Evolutionary conservation across 2,329 filamentous ascomycete species (phyloP), one percentile per base, ranked within the genome.

Genomic region (Xylariaceae sp.): DNA sequence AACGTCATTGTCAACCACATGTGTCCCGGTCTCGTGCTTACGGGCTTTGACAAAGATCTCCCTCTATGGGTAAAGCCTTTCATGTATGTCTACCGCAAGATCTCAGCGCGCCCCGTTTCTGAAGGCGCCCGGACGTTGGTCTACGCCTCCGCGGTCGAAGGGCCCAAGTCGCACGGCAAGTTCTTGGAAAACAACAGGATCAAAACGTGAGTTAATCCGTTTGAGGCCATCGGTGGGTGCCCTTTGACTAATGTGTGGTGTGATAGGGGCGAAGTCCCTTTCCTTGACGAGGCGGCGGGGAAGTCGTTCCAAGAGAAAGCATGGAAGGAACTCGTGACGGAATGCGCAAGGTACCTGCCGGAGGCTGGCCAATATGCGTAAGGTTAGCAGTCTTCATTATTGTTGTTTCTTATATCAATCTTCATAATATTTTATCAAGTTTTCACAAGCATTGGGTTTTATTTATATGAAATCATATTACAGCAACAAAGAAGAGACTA

Each of bases 1-100:
- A 45, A 50, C 34, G 49, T 51, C 43, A 47, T 51, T 22, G 42
- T 51, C 14, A 51, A 51, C 49, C 33, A 47, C 34, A 34, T 51
- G 34, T 51, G 49, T 38, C 49, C 49, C 34, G 49, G 49, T 28
- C 43, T 51, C 31, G 49, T 51, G 22, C 13, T 7, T 5, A 51
- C 49, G 14, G 38, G 43, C 10, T 42, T 51, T 14, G 49, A 51
- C 42, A 47, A 38, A 38, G 43, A 47, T 13, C 49, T 51, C 6
- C 49, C 49, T 28, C 2, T 31, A 6, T 47, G 34, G 33, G 18
- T 46, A 19, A 40, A 31, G 16, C 42, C 43, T 14, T 22, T 51
- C 44, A 51, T 51, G 49, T 31, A 5, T 19, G 12, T 47, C 6
- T 40, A 40, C 38, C 49, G 49, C 42, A 47, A 44, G 31, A 17